A percentile compares a stretch with the other conserved stretches of the same genome.
phyloP scores from a whole-genome alignment of 2,329 filamentous ascomycete genomes.

The Diplodia intermedia region DNA sequence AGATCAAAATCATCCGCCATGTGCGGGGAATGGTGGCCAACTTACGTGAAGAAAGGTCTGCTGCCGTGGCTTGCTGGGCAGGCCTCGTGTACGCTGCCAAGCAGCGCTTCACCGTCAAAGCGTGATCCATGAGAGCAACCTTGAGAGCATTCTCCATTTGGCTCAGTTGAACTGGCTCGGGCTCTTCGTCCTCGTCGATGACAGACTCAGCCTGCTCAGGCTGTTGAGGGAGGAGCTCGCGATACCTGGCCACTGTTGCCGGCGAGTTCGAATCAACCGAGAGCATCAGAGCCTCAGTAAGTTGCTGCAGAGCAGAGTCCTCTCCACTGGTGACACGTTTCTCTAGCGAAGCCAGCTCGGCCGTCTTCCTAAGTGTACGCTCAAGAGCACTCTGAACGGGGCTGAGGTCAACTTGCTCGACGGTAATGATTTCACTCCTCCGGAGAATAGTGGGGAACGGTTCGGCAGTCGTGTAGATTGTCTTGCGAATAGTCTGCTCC shows the following conservation, averaged over 20 bases:
- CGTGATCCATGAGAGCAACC: conserved; percentile 87
- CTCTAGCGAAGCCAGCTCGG: conserved; percentile 79
- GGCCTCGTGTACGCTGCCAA: conserved; percentile 72
- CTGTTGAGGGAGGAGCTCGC: conserved; percentile 69
- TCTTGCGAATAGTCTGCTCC: conserved; percentile 83
- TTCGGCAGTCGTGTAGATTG: conserved; percentile 81
- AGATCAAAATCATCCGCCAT: not conserved
- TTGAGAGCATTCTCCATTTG: conserved; percentile 78
- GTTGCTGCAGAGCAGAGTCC: conserved; percentile 68
- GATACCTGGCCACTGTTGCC: conserved; percentile 80
- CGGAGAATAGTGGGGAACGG: conserved; percentile 89
- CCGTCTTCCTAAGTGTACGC: conserved; percentile 86
- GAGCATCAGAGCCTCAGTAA: conserved; percentile 78
- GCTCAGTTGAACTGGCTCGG: conserved; percentile 53
- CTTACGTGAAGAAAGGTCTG: conserved; percentile 70
- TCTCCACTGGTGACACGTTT: conserved; percentile 76
- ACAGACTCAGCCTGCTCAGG: conserved; percentile 39
- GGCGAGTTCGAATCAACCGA: conserved; percentile 77
- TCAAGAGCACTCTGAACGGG: conserved; percentile 90
- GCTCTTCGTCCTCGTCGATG: conserved; percentile 47
- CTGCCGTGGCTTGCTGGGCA: conserved; percentile 65
- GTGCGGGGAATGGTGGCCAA: conserved; percentile 36
- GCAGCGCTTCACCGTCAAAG: conserved; percentile 84
- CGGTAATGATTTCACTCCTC: conserved; percentile 80
- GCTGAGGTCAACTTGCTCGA: conserved; percentile 70